Evolutionary conservation across 495 filamentous ascomycete species (phyloP).

Genomic region (Penicillium crystallinum): DNA sequence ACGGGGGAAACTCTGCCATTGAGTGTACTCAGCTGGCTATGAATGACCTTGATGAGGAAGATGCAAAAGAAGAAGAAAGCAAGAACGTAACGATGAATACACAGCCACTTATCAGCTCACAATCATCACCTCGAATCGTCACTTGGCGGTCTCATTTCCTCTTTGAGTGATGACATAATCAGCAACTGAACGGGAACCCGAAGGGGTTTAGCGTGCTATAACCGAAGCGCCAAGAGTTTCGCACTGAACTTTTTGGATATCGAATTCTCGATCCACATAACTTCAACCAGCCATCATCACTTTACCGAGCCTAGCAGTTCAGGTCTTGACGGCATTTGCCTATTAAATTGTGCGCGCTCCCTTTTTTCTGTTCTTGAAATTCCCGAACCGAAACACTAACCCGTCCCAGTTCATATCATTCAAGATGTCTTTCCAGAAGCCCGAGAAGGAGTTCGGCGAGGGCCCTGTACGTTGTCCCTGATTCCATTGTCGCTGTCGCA

Average conservation of each 20-base stretch:
- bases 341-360: slow-evolving; percentile 15
- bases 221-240: slow-evolving; percentile 45
- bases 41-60: not conserved
- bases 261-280: slow-evolving; percentile 25
- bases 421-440: slow-evolving; percentile 94
- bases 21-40: not conserved
- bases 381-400: slow-evolving; percentile 1
- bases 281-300: slow-evolving; percentile 62
- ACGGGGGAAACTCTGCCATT: slow-evolving; percentile 55
- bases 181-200: slow-evolving; percentile 4
- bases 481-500: slow-evolving; percentile 2
- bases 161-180: slow-evolving; percentile 23
- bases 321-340: slow-evolving; percentile 53
- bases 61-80: not conserved
- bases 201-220: slow-evolving; percentile 33
- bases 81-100: slow-evolving; percentile 4
- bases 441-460: slow-evolving; percentile 90
- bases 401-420: slow-evolving; percentile 17
- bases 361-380: not conserved
- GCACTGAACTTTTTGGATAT: slow-evolving; percentile 26
- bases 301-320: slow-evolving; percentile 68
- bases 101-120: not conserved
- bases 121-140: not conserved
- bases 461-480: slow-evolving; percentile 56
- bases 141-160: not conserved